Evolutionary conservation across 306 rosid species (phyloP), one percentile per base, ranked within the genome.

Genomic region (Castanopsis chinensis): DNA sequence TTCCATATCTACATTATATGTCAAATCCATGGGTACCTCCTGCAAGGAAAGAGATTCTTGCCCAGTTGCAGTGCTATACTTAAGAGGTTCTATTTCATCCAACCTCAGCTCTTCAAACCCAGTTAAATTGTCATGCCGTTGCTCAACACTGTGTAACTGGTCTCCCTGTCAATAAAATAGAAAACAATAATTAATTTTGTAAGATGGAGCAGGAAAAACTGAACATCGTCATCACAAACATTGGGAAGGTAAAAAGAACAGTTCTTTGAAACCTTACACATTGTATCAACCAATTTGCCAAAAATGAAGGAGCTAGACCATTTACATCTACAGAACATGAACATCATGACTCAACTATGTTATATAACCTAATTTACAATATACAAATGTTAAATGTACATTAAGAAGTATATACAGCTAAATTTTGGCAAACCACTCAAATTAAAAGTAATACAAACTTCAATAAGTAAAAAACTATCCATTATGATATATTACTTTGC

Each of bases 31-130:
- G 2, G 89, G 80, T 55, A 79, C 86, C 61, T 85, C 88, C 52
- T 65, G 76, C 81, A 79, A 80, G 71, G 85, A 19, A 82, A 74
- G 81, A 78, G 93, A 84, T 67, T 85, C 91, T 82, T 80, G 83
- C 68, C 19, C 86, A 81, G 51, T 60, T 51, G 73, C 69, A 83
- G 82, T 81, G 69, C 80, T 78, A 71, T 89, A 82, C 80, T 90
- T 82, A 21, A 76, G 67, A 68, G 80, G 71, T 77, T 84, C 91
- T 27, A 83, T 77, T 79, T 87, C 92, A 67, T 84, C 88, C 63
- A 85, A 70, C 70, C 86, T 82, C 73, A 78, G 84, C 74, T 89
- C 92, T 51, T 76, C 86, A 80, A 82, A 77, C 28, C 77, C 88
- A n/a, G 73, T 85, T 78, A 49, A 49, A 64, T 75, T 79, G 32